Base-by-base conservation (phyloP, 2,329 filamentous ascomycete genomes). In the Paracoccidioides lutzii region DNA sequence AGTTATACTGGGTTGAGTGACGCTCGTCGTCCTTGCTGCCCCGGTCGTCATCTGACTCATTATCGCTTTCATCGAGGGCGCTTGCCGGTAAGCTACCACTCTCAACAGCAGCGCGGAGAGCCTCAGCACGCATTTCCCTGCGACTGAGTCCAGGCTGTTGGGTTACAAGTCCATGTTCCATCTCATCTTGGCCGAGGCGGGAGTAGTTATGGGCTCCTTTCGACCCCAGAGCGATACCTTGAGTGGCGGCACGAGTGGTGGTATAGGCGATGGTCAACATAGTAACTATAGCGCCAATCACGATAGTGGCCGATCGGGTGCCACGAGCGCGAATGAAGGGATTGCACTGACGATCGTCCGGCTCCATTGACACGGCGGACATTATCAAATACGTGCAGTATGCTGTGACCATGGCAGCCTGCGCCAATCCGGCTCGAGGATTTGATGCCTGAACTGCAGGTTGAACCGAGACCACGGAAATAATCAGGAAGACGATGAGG, bases 381-480 rank as follows among this genome's bases (percentile, higher is more conserved):
- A 98, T 89, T 62, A 93, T 98, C 55, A 98, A 81, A 68, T 98
- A 98, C 45, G 93, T 97, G 81, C 93, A 98, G 78, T 98, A 98
- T 57, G 95, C 82, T 15, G 90, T 89, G 46, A 98, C 93, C 81
- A 97, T 96, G 59, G 93, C 91, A 44, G 90, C 90, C 69, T 98
- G 93, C n/a, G 93, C 93, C 57, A 98, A 79, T 51, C 93, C 93
- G 44, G 93, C 93, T 67, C 91, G 90, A 50, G 90, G 83, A 71
- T 98, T 98, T 69, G 85, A 85, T 66, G 90, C 89, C 71, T 98
- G 93, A 12, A 98, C 82, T 0, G 81, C 81, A 1, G 93, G 90
- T 67, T 97, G 90, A 59, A 98, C 85, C 0, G 91, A 96, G 37
- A 96, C 78, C 61, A 84, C 78, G 0, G 90, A 94, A 59, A 95